Evolutionary conservation across 2,329 filamentous ascomycete genomes (phyloP).

Genomic region (Rhynchosporium graminicola): DNA sequence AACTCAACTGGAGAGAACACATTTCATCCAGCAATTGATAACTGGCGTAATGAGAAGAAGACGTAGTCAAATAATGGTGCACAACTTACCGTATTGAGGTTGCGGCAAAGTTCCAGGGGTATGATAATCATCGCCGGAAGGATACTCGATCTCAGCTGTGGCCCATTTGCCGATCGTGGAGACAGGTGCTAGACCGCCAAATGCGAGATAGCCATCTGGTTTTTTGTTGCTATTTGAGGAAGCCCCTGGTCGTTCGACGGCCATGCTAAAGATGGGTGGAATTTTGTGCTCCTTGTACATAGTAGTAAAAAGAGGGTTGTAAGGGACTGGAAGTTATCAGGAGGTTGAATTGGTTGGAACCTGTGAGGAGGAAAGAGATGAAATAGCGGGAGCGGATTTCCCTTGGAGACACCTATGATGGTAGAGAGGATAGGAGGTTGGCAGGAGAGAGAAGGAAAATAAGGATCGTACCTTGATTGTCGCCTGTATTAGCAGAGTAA

Average conservation of each 20-base stretch:
- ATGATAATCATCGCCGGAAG: constrained; percentile 13
- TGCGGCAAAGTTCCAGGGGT: constrained; percentile 9
- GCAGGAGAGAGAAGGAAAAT: background rate
- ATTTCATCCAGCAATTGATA: too few species aligned
- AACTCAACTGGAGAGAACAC: too few species aligned
- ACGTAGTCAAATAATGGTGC: background rate
- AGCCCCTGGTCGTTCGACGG: constrained; percentile 42
- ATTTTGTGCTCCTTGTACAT: constrained; percentile 49
- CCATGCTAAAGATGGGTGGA: constrained; percentile 51
- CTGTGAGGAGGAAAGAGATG: background rate
- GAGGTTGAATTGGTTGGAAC: background rate
- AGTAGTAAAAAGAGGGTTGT: constrained; percentile 53
- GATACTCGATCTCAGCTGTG: constrained; percentile 25
- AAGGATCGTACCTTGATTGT: background rate
- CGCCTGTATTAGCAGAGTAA: constrained; percentile 3
- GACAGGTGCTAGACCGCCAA: constrained; percentile 52
- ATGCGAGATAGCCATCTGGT: constrained; percentile 48
- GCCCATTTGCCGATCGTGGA: constrained; percentile 21
- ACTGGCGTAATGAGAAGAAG: background rate
- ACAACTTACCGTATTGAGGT: constrained; percentile 15
- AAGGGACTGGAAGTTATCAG: constrained; percentile 35
- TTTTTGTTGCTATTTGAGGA: constrained; percentile 7
- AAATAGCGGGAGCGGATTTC: too few species aligned
- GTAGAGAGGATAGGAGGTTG: too few species aligned
- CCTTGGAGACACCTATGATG: too few species aligned